Evolutionary conservation across 495 filamentous ascomycete genomes (phyloP), one percentile per base, ranked within the genome.

Genomic region (Immersiella caudata): DNA sequence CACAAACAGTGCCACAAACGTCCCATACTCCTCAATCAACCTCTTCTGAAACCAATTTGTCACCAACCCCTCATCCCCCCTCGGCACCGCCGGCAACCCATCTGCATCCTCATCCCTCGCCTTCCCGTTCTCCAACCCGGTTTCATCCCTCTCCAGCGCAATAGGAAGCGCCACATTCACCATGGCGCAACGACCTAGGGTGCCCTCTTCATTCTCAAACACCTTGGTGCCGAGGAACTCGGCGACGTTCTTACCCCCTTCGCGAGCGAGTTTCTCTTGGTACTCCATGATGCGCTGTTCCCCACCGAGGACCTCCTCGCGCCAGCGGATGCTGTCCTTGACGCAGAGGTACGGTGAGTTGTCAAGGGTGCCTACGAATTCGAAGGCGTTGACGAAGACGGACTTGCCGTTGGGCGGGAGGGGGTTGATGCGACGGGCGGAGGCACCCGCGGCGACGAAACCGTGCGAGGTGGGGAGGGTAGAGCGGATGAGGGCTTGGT

Each of bases 351-450:
- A 93, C 0, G 92, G 85, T 5, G 85, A 80, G 58, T 86, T 87
- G 70, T 97, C 93, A 0, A 87, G 71, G 0, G 92, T 96, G 1
- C 89, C 93, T 16, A 90, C 82, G 67, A 91, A 95, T 74, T 93
- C 86, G 71, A 97, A 97, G 14, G 90, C 85, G 2, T 79, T 78
- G 20, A 91, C 86, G 68, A 92, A 97, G 0, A 74, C 66, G 1
- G 83, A 83, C 72, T 89, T 85, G 8, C 54, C 40, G 0, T 57
- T 71, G 9, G 79, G 70, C 26, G 81, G 82, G 4, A 88, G 73
- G 11, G 86, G 85, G 66, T 82, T 85, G n/a, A 81, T 67, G n/a
- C 77, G 54, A 11, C n/a, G 26, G 1, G 62, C 27, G 22, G 18
- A 55, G 4, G 12, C 33, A 6, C 35, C 25, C 8, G 26, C 0